These are phyloP conservation scores for Paraphoma sp. DNA, from an alignment of 2,329 filamentous ascomycete genomes.

Conservation along the genomic window DNA sequence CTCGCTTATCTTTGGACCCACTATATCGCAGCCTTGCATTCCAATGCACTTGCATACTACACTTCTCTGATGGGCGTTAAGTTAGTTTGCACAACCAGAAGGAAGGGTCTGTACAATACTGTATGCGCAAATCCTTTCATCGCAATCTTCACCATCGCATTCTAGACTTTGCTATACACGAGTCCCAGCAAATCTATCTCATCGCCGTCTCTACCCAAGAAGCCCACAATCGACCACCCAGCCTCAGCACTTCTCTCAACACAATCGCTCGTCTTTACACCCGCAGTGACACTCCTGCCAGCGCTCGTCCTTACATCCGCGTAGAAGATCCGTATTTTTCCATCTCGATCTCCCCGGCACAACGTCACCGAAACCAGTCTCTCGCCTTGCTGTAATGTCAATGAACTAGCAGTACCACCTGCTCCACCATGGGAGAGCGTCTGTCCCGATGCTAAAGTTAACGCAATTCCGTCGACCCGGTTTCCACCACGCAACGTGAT, in stretches of 20 bases:
- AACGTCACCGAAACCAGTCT: constrained; percentile 58
- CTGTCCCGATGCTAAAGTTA: constrained; percentile 59
- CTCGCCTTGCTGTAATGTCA: constrained; percentile 57
- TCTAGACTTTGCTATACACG: constrained; percentile 24
- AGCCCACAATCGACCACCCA: constrained; percentile 63
- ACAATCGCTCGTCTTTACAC: constrained; percentile 58
- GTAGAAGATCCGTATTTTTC: constrained; percentile 62
- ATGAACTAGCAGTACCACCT: constrained; percentile 54
- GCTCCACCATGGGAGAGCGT: constrained; percentile 60
- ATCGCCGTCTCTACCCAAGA: constrained; percentile 59
- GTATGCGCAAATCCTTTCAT: too few relatives aligned
- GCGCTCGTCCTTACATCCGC: constrained; percentile 60
- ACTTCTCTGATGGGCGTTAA: background rate
- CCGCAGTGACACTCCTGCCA: constrained; percentile 55
- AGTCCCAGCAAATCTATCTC: constrained; percentile 63
- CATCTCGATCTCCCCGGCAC: constrained; percentile 58
- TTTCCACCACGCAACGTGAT: constrained; percentile 57
- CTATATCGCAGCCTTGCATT: background rate
- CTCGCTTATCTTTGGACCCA: constrained; percentile 5
- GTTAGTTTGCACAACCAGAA: too few relatives aligned
- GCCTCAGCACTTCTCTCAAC: constrained; percentile 53
- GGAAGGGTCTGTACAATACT: too few relatives aligned
- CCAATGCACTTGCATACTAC: background rate
- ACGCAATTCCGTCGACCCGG: constrained; percentile 59
- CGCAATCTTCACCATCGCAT: background rate